phyloP scores from a whole-genome alignment of 192 early-diverging fungal genomes.

The Rhizoclosmatium globosum region DNA sequence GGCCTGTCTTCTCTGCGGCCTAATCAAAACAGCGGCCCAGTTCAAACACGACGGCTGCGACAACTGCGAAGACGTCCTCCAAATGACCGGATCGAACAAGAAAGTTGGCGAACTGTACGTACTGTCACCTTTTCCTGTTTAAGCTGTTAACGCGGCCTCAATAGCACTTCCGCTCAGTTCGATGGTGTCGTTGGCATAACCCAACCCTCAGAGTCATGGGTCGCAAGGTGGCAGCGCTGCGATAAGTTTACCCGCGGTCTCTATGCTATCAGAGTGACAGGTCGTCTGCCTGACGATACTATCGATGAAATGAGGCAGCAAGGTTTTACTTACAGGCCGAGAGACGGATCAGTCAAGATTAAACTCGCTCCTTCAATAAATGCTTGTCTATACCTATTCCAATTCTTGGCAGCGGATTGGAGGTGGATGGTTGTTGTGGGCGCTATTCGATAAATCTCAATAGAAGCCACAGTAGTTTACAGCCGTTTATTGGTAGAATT shows the following conservation, averaged over 20 bases:
- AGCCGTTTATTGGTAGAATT: too few relatives aligned
- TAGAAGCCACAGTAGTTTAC: too few relatives aligned
- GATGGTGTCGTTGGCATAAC: slow-evolving; percentile 59
- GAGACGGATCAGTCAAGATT: slow-evolving; percentile 63
- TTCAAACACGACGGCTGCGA: slow-evolving; percentile 58
- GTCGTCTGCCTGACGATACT: slow-evolving; percentile 55
- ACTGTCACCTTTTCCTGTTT: not conserved
- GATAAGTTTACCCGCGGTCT: slow-evolving; percentile 60
- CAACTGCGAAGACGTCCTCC: slow-evolving; percentile 60
- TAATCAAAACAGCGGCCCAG: slow-evolving; percentile 53
- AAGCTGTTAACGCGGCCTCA: not conserved
- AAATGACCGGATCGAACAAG: slow-evolving; percentile 37
- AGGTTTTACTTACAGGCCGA: slow-evolving; percentile 58
- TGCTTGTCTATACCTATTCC: too few relatives aligned
- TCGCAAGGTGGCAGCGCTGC: slow-evolving; percentile 60
- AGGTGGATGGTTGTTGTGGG: too few relatives aligned
- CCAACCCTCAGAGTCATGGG: slow-evolving; percentile 54
- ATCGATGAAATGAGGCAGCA: slow-evolving; percentile 43
- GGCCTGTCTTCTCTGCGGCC: slow-evolving; percentile 61
- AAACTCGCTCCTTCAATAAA: not conserved
- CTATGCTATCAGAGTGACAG: slow-evolving; percentile 60
- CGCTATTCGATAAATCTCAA: too few relatives aligned
- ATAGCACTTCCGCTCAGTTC: slow-evolving; percentile 54
- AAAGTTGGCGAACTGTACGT: slow-evolving; percentile 9
- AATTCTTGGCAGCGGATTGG: too few relatives aligned